Conservation (phyloP, 306 rosid genomes). For the Inga oerstediana region DNA sequence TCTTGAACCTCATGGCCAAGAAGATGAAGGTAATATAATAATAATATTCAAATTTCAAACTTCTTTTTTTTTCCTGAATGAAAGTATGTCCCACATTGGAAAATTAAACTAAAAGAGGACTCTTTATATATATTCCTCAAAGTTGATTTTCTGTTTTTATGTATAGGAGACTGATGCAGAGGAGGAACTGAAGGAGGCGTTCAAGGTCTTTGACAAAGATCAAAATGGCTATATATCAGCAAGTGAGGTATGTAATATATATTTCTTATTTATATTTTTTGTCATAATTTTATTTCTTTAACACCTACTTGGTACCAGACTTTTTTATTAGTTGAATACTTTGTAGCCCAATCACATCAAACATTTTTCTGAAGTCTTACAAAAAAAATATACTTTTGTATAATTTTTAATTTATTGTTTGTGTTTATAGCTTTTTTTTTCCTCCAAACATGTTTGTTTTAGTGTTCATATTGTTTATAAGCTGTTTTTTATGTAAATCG, state of each 20-base stretch:
- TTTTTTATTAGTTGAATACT: background rate
- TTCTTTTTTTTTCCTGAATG: background rate
- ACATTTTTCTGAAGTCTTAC: no score
- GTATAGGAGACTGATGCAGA: constrained; percentile 81
- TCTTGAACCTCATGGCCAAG: constrained; percentile 82
- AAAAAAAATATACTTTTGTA: no score
- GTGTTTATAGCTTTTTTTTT: background rate
- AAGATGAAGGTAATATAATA: constrained; percentile 68
- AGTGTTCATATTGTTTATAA: no score
- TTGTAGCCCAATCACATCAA: no score
- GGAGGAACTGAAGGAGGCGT: constrained; percentile 91
- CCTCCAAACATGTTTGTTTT: no score
- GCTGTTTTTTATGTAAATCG: no score
- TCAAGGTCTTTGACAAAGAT: constrained; percentile 94
- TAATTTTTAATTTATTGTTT: background rate
- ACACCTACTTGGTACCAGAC: background rate
- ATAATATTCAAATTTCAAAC: no score
- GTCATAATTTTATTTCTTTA: background rate
- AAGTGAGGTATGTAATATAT: constrained; percentile 63
- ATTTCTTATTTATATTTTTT: background rate
- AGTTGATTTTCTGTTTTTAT: no score
- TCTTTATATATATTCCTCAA: background rate
- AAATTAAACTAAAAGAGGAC: background rate
- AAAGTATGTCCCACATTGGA: background rate
- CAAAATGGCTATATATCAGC: constrained; percentile 95